A percentile compares a stretch with the other conserved stretches of the same genome.
phyloP scores from a whole-genome alignment of 2,329 filamentous ascomycete genomes.

The Pseudocercospora vitis region DNA sequence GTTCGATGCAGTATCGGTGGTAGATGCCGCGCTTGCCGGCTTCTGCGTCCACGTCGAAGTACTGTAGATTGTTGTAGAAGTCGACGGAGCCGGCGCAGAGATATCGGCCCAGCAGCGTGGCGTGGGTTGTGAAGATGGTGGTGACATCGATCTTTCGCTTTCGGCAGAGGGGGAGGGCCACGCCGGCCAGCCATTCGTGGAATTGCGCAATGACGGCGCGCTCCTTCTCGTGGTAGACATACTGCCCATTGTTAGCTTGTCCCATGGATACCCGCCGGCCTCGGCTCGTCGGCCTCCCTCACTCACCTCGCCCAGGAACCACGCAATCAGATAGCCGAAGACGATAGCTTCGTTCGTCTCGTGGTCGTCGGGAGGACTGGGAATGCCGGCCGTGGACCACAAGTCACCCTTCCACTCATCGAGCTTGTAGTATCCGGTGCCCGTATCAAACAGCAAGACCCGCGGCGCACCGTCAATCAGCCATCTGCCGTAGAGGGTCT shows the following conservation, averaged over 20 bases:
- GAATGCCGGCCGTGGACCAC: conserved; percentile 90
- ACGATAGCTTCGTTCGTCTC: conserved; percentile 98
- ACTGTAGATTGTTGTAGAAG: conserved; percentile 98
- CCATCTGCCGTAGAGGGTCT: conserved; percentile 92
- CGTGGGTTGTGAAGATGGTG: conserved; percentile 98
- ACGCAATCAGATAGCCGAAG: conserved; percentile 94
- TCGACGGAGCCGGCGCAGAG: conserved; percentile 96
- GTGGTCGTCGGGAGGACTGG: conserved; percentile 84
- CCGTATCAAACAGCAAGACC: conserved; percentile 91
- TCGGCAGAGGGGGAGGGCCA: conserved; percentile 86
- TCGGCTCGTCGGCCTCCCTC: not conserved
- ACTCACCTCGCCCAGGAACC: conserved; percentile 93
- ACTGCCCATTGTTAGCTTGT: conserved; percentile 57
- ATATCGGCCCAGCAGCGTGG: conserved; percentile 90
- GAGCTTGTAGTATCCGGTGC: conserved; percentile 85
- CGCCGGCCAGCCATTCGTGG: conserved; percentile 97
- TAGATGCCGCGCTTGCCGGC: conserved; percentile 98
- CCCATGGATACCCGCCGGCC: too few species aligned
- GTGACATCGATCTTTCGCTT: conserved; percentile 94
- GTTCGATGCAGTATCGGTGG: conserved; percentile 96
- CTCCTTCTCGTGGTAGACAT: conserved; percentile 87
- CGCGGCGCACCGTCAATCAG: conserved; percentile 93
- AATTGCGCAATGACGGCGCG: conserved; percentile 96
- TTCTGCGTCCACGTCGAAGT: conserved; percentile 94
- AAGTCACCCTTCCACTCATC: conserved; percentile 97